Evolutionary conservation across 2,329 filamentous ascomycete species (phyloP), one percentile per base, ranked within the genome.

Genomic region (Colletotrichum brevisporum): DNA sequence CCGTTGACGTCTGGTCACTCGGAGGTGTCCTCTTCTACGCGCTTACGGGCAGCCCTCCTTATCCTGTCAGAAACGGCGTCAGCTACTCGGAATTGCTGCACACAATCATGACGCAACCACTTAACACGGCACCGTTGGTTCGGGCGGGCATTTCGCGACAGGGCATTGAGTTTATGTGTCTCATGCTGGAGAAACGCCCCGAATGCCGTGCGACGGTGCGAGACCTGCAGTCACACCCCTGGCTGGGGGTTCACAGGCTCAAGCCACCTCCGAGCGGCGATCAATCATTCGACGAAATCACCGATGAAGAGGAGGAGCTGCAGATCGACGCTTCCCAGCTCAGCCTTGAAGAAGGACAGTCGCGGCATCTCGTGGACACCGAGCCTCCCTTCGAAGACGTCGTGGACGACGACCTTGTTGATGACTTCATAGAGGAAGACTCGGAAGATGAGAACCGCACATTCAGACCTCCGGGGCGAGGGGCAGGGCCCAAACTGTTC

Each of bases 1-100:
- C 94, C 1, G 93, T 98, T 39, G 96, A 99, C 77, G 93, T 98
- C 71, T 99, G 96, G 95, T 98, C 96, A 0, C 89, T 97, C 54
- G 96, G 94, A 16, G 96, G 95, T 15, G 96, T 99, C 1, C 82
- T 98, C 6, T 99, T 94, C 82, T 96, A 93, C 76, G 86, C 94
- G 6, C 84, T 99, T n/a, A 94, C 92, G 5, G 90, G 89, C 12
- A 86, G 86, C 36, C 92, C 95, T 31, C 95, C 96, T 0, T 98
- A 94, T 78, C 91, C 91, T 31, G 94, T 93, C 16, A 89, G 90
- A 71, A 90, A 88, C 31, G 93, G 94, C 73, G 90, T 92, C 58
- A 91, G 90, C 71, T 93, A 95, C 70, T 90, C 90, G 4, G 92
- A 93, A 74, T 91, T 98, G 80, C 88, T 97, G 67, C 86, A 94